Conservation (phyloP, 441 rosid species). For the Populus hybrid region DNA sequence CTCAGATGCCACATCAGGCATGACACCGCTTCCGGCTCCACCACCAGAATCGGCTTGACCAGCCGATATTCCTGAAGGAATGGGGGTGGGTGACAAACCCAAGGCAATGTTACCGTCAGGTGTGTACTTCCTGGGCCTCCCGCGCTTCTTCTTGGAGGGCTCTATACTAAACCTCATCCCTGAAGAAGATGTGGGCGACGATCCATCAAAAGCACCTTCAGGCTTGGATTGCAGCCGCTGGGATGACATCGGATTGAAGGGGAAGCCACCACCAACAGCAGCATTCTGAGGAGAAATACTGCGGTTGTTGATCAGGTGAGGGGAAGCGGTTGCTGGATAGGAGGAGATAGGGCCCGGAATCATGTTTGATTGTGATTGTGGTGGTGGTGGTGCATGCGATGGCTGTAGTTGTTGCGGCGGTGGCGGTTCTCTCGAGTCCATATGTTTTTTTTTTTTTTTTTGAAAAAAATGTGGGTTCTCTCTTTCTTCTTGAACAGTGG, state of each 20-base stretch:
- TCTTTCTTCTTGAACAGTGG: neutral
- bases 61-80: constrained; percentile 42
- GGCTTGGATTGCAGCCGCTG: constrained; percentile 38
- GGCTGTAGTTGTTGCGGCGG: constrained; percentile 31
- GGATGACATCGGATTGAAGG: constrained; percentile 26
- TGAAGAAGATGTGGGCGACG: constrained; percentile 46
- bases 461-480: neutral
- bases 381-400: constrained; percentile 29
- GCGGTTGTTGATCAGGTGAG: constrained; percentile 34
- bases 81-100: constrained; percentile 63
- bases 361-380: constrained; percentile 25
- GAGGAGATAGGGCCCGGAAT: constrained; percentile 33
- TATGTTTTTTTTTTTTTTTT: constrained; percentile 10
- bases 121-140: constrained; percentile 85
- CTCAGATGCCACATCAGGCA: constrained; percentile 41
- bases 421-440: constrained; percentile 67
- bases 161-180: constrained; percentile 60
- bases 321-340: constrained; percentile 16
- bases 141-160: constrained; percentile 78
- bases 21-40: constrained; percentile 37
- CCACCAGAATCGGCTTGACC: constrained; percentile 45
- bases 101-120: constrained; percentile 85
- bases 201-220: constrained; percentile 51
- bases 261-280: constrained; percentile 26
- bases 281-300: constrained; percentile 23